Conservation (phyloP, 78 protist species). For the Guillardia theta region DNA sequence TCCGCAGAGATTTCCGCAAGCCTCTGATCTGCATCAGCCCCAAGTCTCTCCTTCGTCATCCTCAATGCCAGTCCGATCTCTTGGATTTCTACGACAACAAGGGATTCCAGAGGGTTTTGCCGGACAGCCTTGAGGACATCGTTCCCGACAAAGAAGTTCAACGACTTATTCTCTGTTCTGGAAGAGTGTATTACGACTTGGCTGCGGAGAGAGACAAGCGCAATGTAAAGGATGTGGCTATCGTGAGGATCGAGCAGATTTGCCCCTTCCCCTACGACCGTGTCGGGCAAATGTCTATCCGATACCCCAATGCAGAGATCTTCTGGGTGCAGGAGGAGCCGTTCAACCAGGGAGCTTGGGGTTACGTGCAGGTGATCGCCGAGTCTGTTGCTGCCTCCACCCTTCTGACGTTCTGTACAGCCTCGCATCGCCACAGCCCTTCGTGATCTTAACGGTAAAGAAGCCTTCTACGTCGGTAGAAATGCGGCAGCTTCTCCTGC, state of each 20-base stretch:
- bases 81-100: background rate
- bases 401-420: background rate
- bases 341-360: slow-evolving; percentile 15
- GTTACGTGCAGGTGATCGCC: background rate
- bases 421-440: slow-evolving; percentile 31
- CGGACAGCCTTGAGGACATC: background rate
- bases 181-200: background rate
- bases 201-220: background rate
- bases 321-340: slow-evolving; percentile 82
- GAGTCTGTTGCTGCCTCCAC: background rate
- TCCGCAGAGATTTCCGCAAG: slow-evolving; percentile 46
- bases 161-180: background rate
- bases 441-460: background rate
- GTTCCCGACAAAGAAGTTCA: background rate
- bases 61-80: background rate
- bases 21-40: slow-evolving; percentile 90
- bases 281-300: background rate
- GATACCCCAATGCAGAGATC: slow-evolving; percentile 62
- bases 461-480: background rate
- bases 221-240: slow-evolving; percentile 33
- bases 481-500: background rate
- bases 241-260: slow-evolving; percentile 65
- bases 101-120: background rate
- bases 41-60: slow-evolving; percentile 71
- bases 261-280: slow-evolving; percentile 93